phyloP scores from a whole-genome alignment of 352 stramenopile species.

The Phytophthora aleatoria region DNA sequence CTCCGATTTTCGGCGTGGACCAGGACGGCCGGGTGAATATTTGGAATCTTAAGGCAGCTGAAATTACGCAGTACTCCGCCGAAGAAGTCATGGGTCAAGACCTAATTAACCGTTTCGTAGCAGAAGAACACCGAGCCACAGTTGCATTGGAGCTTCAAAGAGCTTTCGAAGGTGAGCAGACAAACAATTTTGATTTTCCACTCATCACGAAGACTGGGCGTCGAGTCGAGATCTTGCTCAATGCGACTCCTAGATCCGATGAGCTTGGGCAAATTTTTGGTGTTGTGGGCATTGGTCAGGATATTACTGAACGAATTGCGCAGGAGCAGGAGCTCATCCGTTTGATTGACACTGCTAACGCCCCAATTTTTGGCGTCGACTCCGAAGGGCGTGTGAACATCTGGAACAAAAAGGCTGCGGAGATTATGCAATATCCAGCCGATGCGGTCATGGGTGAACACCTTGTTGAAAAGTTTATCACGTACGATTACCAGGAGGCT shows the following conservation, averaged over 20 bases:
- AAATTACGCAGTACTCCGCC: constrained; percentile 72
- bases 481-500: constrained; percentile 53
- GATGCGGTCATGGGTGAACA: constrained; percentile 71
- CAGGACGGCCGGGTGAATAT: constrained; percentile 55
- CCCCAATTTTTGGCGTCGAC: constrained; percentile 83
- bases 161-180: constrained; percentile 49
- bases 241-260: constrained; percentile 65
- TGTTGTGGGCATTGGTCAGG: constrained; percentile 43
- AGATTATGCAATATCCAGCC: constrained; percentile 79
- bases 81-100: constrained; percentile 78
- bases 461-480: constrained; percentile 81
- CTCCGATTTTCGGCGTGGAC: constrained; percentile 70
- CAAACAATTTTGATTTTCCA: constrained; percentile 80
- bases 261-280: constrained; percentile 59
- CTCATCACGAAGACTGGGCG: constrained; percentile 50
- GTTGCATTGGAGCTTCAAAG: constrained; percentile 22
- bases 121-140: constrained; percentile 25
- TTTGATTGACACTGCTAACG: constrained; percentile 42
- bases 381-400: constrained; percentile 71
- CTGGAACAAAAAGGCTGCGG: constrained; percentile 81
- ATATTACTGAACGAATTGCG: constrained; percentile 27
- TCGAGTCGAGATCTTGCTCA: constrained; percentile 52
- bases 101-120: constrained; percentile 63
- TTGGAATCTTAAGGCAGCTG: constrained; percentile 77
- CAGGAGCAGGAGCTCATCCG: constrained; percentile 32